A percentile compares a stretch with the other conserved stretches of the same genome.
These are phyloP conservation scores for Aquilaria sinensis DNA, from an alignment of 345 rosid genomes.

Conservation along the genomic window DNA sequence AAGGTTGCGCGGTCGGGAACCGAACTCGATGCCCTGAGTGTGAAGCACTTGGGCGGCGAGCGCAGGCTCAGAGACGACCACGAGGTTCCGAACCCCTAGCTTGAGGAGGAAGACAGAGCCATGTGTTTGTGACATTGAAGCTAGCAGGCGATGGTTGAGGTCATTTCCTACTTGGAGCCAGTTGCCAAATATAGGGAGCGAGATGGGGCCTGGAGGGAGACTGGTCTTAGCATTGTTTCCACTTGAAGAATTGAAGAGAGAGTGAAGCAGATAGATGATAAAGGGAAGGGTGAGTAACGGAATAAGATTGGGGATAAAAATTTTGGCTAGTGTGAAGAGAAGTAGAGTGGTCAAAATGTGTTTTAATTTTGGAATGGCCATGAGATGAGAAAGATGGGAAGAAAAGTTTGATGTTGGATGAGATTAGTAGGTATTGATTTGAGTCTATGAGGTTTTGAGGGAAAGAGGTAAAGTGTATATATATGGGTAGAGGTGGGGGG, in stretches of 20 bases:
- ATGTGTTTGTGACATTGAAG: conserved; percentile 34
- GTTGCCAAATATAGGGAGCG: conserved; percentile 52
- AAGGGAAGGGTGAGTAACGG: conserved; percentile 3
- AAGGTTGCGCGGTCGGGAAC: conserved; percentile 54
- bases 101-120: conserved; percentile 45
- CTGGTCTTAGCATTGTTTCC: neutral
- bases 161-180: conserved; percentile 67
- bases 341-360: neutral
- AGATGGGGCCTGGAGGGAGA: conserved; percentile 41
- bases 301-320: neutral
- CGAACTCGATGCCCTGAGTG: conserved; percentile 57
- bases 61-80: conserved; percentile 47
- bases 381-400: neutral
- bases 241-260: conserved; percentile 7
- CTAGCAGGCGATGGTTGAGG: conserved; percentile 50
- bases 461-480: neutral
- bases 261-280: neutral
- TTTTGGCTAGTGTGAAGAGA: conserved; percentile 5
- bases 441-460: neutral
- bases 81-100: conserved; percentile 40
- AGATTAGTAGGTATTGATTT: neutral
- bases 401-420: neutral
- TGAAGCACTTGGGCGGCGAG: conserved; percentile 49
- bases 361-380: neutral
- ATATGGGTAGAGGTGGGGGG: neutral